Evolutionary conservation across 2,329 filamentous ascomycete species (phyloP).

Genomic region (Microcyclosporella mali): DNA sequence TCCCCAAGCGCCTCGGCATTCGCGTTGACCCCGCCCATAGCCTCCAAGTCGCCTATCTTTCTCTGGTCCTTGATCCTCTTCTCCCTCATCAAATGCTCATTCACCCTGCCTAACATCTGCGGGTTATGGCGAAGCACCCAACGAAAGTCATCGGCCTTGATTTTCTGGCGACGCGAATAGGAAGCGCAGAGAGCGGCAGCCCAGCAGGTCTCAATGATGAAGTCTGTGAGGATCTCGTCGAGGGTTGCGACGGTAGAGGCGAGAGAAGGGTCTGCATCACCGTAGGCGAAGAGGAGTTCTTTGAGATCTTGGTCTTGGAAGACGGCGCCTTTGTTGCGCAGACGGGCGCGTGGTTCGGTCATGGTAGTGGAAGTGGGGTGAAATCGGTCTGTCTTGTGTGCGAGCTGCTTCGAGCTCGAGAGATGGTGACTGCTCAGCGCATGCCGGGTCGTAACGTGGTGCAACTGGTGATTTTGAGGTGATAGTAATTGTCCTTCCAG

Average conservation of each 20-base stretch:
- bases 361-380: conserved; percentile 24
- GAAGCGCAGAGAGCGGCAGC: conserved; percentile 79
- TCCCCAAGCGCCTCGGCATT: conserved; percentile 34
- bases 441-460: too few species aligned
- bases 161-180: conserved; percentile 85
- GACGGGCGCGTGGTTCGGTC: conserved; percentile 45
- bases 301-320: conserved; percentile 31
- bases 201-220: conserved; percentile 89
- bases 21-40: conserved; percentile 49
- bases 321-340: conserved; percentile 43
- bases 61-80: conserved; percentile 76
- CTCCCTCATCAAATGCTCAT: conserved; percentile 83
- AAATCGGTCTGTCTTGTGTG: not conserved
- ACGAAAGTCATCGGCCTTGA: conserved; percentile 97
- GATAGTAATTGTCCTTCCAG: too few species aligned
- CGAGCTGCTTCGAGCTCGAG: not conserved
- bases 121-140: conserved; percentile 85
- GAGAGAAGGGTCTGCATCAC: conserved; percentile 69
- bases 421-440: not conserved
- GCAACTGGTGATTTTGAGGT: too few species aligned
- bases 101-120: conserved; percentile 77
- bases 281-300: conserved; percentile 71
- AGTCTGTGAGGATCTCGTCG: conserved; percentile 94
- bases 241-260: conserved; percentile 78
- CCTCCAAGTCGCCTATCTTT: conserved; percentile 65